Percentiles rank a stretch among this genome's conserved stretches.
Evolutionary conservation across 768 basidiomycete species (phyloP).

Genomic region (Termitomyces sp.): DNA sequence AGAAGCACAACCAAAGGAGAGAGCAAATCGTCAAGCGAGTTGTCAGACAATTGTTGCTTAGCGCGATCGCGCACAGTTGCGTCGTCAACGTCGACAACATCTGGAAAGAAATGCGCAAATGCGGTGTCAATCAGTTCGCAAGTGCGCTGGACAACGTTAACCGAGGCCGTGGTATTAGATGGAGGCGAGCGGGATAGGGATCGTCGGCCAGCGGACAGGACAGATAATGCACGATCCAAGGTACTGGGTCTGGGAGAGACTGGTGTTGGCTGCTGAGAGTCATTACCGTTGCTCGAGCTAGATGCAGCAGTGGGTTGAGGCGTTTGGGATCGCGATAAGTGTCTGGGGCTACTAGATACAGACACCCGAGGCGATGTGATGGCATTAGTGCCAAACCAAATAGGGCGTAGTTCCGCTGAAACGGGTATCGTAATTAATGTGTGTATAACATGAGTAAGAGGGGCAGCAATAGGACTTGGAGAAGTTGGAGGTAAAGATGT

Average conservation of each 20-base stretch:
- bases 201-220: constrained; percentile 45
- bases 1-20: constrained; percentile 75
- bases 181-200: constrained; percentile 46
- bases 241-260: constrained; percentile 34
- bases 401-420: constrained; percentile 40
- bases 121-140: constrained; percentile 63
- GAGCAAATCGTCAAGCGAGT: constrained; percentile 70
- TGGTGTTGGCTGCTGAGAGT: constrained; percentile 25
- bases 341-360: constrained; percentile 30
- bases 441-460: constrained; percentile 80
- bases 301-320: constrained; percentile 22
- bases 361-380: constrained; percentile 26
- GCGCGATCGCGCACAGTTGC: constrained; percentile 46
- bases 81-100: constrained; percentile 58
- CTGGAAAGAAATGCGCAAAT: constrained; percentile 61
- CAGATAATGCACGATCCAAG: constrained; percentile 55
- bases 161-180: constrained; percentile 25
- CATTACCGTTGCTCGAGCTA: constrained; percentile 30
- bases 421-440: constrained; percentile 76
- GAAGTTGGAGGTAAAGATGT: constrained; percentile 56
- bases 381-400: constrained; percentile 55
- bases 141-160: constrained; percentile 57
- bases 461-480: constrained; percentile 59
- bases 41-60: constrained; percentile 42
- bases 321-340: constrained; percentile 24